A percentile compares a stretch with the other conserved stretches of the same genome.
phyloP scores from a whole-genome alignment of 1,284 basidiomycete species.

The Schizophyllum amplum region DNA sequence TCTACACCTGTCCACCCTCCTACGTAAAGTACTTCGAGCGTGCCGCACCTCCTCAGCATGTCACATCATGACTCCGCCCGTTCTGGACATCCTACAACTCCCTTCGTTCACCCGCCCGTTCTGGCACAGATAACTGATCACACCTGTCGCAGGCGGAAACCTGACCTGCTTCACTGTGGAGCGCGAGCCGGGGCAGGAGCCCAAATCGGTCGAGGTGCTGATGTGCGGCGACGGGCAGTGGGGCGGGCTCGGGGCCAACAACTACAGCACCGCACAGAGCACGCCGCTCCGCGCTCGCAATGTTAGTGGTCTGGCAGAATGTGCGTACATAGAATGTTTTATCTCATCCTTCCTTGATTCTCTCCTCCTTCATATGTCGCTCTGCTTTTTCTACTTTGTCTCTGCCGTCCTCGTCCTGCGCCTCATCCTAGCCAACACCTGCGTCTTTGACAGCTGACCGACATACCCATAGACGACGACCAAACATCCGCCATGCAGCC shows the following conservation, averaged over 20 bases:
- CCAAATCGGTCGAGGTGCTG: slow-evolving; percentile 59
- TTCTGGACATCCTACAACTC: no score
- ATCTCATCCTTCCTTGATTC: not conserved
- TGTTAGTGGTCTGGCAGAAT: slow-evolving; percentile 80
- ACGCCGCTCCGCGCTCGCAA: slow-evolving; percentile 71
- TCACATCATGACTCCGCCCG: no score
- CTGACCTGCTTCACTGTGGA: slow-evolving; percentile 75
- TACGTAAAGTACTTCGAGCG: no score
- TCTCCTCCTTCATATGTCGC: not conserved
- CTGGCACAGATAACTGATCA: not conserved
- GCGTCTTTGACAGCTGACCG: slow-evolving; percentile 6
- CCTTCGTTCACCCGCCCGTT: no score
- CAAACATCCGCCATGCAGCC: slow-evolving; percentile 50
- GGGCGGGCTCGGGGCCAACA: slow-evolving; percentile 80
- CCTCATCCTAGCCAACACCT: no score
- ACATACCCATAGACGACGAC: slow-evolving; percentile 55
- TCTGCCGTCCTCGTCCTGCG: not conserved
- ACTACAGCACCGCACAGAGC: slow-evolving; percentile 69
- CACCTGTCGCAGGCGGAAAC: slow-evolving; percentile 49
- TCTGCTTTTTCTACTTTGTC: no score
- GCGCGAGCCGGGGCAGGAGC: slow-evolving; percentile 33
- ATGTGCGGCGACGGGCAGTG: slow-evolving; percentile 82
- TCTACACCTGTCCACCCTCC: no score
- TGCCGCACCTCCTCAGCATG: no score
- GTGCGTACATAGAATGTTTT: slow-evolving; percentile 34